Evolutionary conservation across 1,139 yeast genomes (phyloP), one percentile per base, ranked within the genome.

Genomic region (Scheffersomyces titani): DNA sequence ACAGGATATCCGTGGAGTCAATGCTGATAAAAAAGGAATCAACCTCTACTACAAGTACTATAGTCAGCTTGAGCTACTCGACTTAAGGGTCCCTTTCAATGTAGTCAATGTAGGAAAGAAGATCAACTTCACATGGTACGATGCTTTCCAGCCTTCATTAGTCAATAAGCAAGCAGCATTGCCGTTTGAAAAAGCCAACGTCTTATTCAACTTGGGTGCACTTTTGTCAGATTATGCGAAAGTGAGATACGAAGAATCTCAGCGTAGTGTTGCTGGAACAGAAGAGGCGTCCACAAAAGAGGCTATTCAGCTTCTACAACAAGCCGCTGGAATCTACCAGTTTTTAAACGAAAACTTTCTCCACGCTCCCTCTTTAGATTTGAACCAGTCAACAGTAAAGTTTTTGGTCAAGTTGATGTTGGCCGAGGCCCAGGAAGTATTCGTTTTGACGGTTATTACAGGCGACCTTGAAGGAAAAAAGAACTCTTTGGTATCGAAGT

Each of bases 401-500:
- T 89, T 91, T 52, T 78, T 93, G 56, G 72, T 81, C 18, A 82
- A 82, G 61, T 71, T 93, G 58, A 85, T 88, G 85, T 77, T 92
- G 57, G 96, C 97, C 0, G 97, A 94, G 70, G 90, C 96, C 2
- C 98, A 92, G 69, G 98, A 94, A 64, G 82, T 90, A 11, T 92
- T 93, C 68, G 75, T 89, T 5, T 73, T 88, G 65, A 89, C 86
- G 62, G 83, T 88, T 36, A 72, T 92, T 49, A 80, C 80, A 52
- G 78, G 77, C 6, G 83, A 80, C 61, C 63, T 75, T 54, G 77
- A 76, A 44, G 83, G 78, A 61, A 72, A 74, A 52, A 87, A 86
- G 65, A 86, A 88, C 50, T 84, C 94, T 0, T 77, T 93, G 69
- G 82, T 89, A 44, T 80, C 97, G 13, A 92, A 87, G 70, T 78